A percentile compares a stretch with the other conserved stretches of the same genome.
Evolutionary conservation across 345 rosid species (phyloP).

Genomic region (Citrus maxima): DNA sequence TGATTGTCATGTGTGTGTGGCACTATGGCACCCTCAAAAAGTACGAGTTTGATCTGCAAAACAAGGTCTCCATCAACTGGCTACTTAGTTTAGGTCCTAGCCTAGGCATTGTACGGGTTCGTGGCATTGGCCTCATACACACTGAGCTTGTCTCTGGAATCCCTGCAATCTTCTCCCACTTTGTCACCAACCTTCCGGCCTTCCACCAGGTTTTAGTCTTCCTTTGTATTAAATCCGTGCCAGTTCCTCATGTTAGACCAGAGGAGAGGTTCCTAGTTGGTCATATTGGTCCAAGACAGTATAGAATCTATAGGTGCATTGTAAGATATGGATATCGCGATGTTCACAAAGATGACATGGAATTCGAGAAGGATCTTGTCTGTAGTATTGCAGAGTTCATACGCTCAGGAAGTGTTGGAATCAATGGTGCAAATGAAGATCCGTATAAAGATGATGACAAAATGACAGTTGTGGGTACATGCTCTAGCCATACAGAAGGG

Average conservation of each 20-base stretch:
- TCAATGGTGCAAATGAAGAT: constrained; percentile 21
- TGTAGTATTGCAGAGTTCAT: constrained; percentile 87
- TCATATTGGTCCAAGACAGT: constrained; percentile 71
- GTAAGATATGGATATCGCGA: constrained; percentile 92
- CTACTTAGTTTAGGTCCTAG: constrained; percentile 75
- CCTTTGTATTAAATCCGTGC: constrained; percentile 92
- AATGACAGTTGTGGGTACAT: constrained; percentile 87
- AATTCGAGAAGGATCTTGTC: constrained; percentile 86
- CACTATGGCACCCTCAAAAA: constrained; percentile 80
- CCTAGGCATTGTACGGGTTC: constrained; percentile 86
- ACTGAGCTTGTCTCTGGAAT: constrained; percentile 93
- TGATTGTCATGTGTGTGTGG: constrained; percentile 83
- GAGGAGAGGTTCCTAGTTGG: constrained; percentile 89
- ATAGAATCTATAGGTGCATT: constrained; percentile 81
- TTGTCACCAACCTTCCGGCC: constrained; percentile 95
- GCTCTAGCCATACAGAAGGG: constrained; percentile 56
- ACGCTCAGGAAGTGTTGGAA: constrained; percentile 43
- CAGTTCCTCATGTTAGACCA: constrained; percentile 88
- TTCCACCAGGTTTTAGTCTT: constrained; percentile 92
- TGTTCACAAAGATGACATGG: constrained; percentile 81
- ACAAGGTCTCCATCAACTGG: constrained; percentile 94
- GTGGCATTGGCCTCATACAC: constrained; percentile 85
- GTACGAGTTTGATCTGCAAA: constrained; percentile 85
- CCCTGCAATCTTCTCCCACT: constrained; percentile 97
- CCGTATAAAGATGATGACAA: constrained; percentile 39